Base-by-base conservation (phyloP, 768 basidiomycete genomes). In the Erythrobasidium yunnanense region DNA sequence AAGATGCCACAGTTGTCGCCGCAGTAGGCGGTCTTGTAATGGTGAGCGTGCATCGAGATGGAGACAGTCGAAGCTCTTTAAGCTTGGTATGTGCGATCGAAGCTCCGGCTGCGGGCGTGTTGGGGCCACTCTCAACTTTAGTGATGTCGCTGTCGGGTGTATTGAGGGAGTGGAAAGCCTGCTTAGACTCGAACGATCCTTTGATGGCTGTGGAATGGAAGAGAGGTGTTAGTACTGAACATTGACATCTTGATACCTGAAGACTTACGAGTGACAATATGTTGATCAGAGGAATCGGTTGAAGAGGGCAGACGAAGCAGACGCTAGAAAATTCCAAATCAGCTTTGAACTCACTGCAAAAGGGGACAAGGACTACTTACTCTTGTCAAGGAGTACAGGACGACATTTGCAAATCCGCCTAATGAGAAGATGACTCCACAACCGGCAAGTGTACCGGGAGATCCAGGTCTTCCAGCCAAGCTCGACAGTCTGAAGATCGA, bases 401-500 rank as follows among this genome's bases (percentile, higher is more conserved):
- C 11, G 20, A 38, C 30, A 25, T 66, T 66, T 5, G 66, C 66
- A 25, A 66, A 56, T 4, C 66, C 66, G 1, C 55, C 66, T 4
- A 58, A 25, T 13, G 66, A 11, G 25, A 66, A 66, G 13, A 66
- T 47, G 7, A 22, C 42, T 1, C 66, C 66, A 27, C 60, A 63
- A 25, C 32, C 66, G 11, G 66, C 55, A 33, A 63, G 60, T 4
- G 56, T 30, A 22, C 49, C 35, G 5, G 42, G 34, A 6, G 66
- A 66, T 20, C 56, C 55, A 1, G 60, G 7, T 32, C 35, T 38
- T 2, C 66, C 66, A 25, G 66, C 66, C 15, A 66, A 23, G 5
- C 38, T 56, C 30, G 54, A 29, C 6, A 60, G 57, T 22, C 65
- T 62, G 34, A 66, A 66, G 32, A 66, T 35, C 5, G 60, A 65